Base-by-base conservation (phyloP, 208 protist genomes). In the Sergeia podlipaevii region DNA sequence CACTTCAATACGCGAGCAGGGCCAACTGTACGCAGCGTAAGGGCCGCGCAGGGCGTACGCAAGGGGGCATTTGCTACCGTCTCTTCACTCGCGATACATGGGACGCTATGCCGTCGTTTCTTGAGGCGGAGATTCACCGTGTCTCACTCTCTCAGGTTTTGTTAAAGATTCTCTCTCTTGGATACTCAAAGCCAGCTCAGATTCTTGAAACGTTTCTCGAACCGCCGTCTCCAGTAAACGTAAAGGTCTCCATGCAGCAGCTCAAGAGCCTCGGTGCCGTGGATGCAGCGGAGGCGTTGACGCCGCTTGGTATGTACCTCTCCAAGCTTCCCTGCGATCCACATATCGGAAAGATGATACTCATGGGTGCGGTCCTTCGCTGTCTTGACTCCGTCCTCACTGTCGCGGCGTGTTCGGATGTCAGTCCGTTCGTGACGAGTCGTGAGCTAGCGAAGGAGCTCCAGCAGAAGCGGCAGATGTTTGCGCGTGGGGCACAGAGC, bases 11-110 rank as follows among this genome's bases (percentile, higher is more conserved):
- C 65, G 82, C 77, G 49, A 99, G 97, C 32, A 78, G 95, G 58
- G 97, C 98, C 0, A 92, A 86, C 45, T 97, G 97, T 13, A 95
- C 98, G 23, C 99, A 99, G 89, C 86, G 99, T 11, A 97, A 97
- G 18, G 99, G 99, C 34, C 92, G 99, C 63, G 99, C 98, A 2
- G 99, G 99, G 21, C 82, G 98, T 48, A 99, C 98, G 17, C 67
- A 86, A 38, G 91, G 97, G 5, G 98, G 98, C 21, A 97, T 99
- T 52, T 99, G 96, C 70, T 99, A 98, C 81, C 78, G 97, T 13
- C 77, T 99, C 26, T 99, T 98, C 70, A 96, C 97, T 0, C 65
- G 74, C 11, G 62, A 46, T 8, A 39, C 77, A 27, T 90, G 77
- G 72, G 70, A 75, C 32, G 65, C 68, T 17, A 58, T 96, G 53